Percentiles rank a stretch among this genome's conserved stretches.
Evolutionary conservation across 805 yeast species (phyloP).

Genomic region (Saccharomyces cerevisiae): DNA sequence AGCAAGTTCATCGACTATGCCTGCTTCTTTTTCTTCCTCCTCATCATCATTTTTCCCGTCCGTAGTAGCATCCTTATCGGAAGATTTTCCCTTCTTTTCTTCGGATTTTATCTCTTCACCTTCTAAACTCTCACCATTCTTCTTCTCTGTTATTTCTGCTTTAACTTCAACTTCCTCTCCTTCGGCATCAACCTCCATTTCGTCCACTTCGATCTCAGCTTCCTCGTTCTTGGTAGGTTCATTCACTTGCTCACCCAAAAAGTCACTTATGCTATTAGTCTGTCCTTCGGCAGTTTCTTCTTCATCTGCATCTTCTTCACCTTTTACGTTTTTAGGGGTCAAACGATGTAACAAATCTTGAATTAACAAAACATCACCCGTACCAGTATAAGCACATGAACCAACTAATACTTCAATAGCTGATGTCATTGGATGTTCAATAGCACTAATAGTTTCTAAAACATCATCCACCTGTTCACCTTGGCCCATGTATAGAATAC

Average conservation of each 20-base stretch:
- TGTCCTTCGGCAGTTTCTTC: slow-evolving; percentile 42
- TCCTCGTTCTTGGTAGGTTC: slow-evolving; percentile 22
- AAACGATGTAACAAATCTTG: slow-evolving; percentile 86
- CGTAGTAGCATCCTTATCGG: slow-evolving; percentile 23
- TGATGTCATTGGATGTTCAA: slow-evolving; percentile 88
- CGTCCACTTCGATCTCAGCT: slow-evolving; percentile 20
- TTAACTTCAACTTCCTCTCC: slow-evolving; percentile 17
- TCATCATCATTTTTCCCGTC: slow-evolving; percentile 23
- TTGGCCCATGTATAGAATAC: slow-evolving; percentile 85
- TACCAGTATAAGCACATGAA: slow-evolving; percentile 92
- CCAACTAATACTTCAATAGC: slow-evolving; percentile 84
- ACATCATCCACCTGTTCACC: slow-evolving; percentile 92
- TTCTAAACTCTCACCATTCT: slow-evolving; percentile 35
- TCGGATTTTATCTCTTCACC: slow-evolving; percentile 28
- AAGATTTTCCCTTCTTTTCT: slow-evolving; percentile 26
- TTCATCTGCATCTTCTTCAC: slow-evolving; percentile 48
- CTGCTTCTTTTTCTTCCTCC: slow-evolving; percentile 27
- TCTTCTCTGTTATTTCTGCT: slow-evolving; percentile 42
- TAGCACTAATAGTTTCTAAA: slow-evolving; percentile 85
- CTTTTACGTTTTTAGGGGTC: slow-evolving; percentile 56
- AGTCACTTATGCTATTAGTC: slow-evolving; percentile 24
- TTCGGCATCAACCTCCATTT: slow-evolving; percentile 20
- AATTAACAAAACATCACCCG: slow-evolving; percentile 92
- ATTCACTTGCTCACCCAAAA: slow-evolving; percentile 27
- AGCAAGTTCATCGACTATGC: slow-evolving; percentile 40